These are phyloP conservation scores for Eutrema heterophyllum DNA, from an alignment of 345 rosid species.

Conservation along the genomic window DNA sequence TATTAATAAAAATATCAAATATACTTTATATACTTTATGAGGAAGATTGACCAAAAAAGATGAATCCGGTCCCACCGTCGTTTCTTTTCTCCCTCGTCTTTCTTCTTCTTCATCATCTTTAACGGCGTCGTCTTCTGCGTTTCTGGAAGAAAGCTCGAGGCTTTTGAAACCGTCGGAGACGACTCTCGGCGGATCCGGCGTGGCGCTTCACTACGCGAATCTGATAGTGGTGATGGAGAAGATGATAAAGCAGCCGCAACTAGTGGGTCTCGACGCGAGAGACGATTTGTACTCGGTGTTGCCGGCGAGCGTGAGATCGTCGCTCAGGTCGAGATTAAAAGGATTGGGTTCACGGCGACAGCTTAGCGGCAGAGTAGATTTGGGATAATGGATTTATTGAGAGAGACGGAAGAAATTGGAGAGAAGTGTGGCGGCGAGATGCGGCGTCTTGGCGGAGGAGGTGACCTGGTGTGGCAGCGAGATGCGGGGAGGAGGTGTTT, in stretches of 20 bases:
- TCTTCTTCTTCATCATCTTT: too few relatives aligned
- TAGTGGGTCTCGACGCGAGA: conserved; percentile 85
- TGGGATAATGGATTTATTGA: too few relatives aligned
- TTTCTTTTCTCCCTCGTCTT: too few relatives aligned
- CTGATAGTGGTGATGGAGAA: conserved; percentile 85
- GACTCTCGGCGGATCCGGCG: conserved; percentile 74
- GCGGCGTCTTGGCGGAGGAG: too few relatives aligned
- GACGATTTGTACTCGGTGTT: conserved; percentile 85
- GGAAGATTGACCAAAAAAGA: too few relatives aligned
- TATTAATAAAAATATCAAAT: too few relatives aligned
- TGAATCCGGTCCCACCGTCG: too few relatives aligned
- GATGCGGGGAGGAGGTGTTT: too few relatives aligned
- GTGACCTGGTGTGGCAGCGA: too few relatives aligned
- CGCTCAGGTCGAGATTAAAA: conserved; percentile 58
- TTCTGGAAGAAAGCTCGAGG: conserved; percentile 61
- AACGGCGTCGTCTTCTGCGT: conserved; percentile 29
- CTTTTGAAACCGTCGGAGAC: conserved; percentile 61
- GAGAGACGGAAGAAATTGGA: too few relatives aligned
- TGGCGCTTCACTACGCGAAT: conserved; percentile 80
- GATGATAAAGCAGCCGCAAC: conserved; percentile 88
- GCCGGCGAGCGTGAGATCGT: conserved; percentile 64
- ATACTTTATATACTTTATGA: too few relatives aligned
- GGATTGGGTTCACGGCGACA: conserved; percentile 73
- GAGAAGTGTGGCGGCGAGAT: too few relatives aligned
- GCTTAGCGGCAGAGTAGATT: conserved; percentile 74